phyloP scores from a whole-genome alignment of 345 rosid species.

The Acer negundo region DNA sequence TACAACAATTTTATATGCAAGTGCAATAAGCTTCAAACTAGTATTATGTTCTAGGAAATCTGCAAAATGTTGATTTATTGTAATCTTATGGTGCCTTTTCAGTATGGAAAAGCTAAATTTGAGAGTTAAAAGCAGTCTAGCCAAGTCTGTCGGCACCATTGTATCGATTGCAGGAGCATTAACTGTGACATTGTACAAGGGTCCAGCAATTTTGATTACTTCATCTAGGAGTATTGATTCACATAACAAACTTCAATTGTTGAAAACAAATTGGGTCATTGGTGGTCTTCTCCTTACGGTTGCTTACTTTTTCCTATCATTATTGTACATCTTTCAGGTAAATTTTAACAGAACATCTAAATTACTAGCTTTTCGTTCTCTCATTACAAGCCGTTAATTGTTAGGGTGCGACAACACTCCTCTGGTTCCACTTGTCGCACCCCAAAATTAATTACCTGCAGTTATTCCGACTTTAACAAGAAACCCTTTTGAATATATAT shows the following conservation, averaged over 20 bases:
- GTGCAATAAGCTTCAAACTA: too few species aligned
- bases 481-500: not conserved
- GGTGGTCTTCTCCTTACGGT: constrained; percentile 19
- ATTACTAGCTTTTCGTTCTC: not conserved
- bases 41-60: too few species aligned
- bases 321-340: constrained; percentile 10
- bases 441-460: too few species aligned
- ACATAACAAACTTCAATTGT: not conserved
- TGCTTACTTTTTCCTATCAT: not conserved
- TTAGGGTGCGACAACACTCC: too few species aligned
- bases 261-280: constrained; percentile 17
- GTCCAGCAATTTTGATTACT: constrained; percentile 5
- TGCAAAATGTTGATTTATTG: not conserved
- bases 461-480: too few species aligned
- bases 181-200: constrained; percentile 29
- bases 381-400: not conserved
- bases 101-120: constrained; percentile 32
- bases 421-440: too few species aligned
- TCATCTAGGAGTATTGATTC: not conserved
- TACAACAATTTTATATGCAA: too few species aligned
- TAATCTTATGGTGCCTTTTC: constrained; percentile 7
- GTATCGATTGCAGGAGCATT: constrained; percentile 27
- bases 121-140: constrained; percentile 27
- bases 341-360: not conserved
- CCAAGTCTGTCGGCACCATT: constrained; percentile 32